A percentile compares a stretch with the other conserved stretches of the same genome.
Evolutionary conservation across 805 yeast species (phyloP).

Genomic region (Schizosaccharomyces osmophilus): DNA sequence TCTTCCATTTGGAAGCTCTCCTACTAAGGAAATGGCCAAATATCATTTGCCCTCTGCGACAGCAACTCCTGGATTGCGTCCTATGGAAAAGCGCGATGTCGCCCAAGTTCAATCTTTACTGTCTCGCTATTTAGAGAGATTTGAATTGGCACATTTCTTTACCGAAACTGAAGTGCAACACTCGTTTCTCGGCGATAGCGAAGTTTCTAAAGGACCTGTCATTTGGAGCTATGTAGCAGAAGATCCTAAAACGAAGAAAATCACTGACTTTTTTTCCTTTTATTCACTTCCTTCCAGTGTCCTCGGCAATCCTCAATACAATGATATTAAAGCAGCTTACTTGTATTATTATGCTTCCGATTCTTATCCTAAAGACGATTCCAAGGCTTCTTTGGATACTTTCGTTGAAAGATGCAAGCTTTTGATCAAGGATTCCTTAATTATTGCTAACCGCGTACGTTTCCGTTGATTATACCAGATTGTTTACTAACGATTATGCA

Average conservation of each 20-base stretch:
- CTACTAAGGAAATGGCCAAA: slow-evolving; percentile 37
- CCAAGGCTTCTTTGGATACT: slow-evolving; percentile 17
- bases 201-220: slow-evolving; percentile 25
- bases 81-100: slow-evolving; percentile 33
- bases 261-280: slow-evolving; percentile 77
- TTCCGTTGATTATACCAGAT: neutral
- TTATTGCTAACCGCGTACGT: slow-evolving; percentile 31
- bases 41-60: slow-evolving; percentile 32
- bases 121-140: slow-evolving; percentile 36
- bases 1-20: slow-evolving; percentile 47
- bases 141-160: slow-evolving; percentile 50
- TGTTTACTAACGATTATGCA: neutral
- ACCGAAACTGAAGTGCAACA: slow-evolving; percentile 46
- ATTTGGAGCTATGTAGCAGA: slow-evolving; percentile 58
- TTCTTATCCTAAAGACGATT: slow-evolving; percentile 17
- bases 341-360: slow-evolving; percentile 73
- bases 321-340: slow-evolving; percentile 63
- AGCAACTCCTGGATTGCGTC: slow-evolving; percentile 30
- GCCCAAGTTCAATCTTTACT: slow-evolving; percentile 38
- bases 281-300: slow-evolving; percentile 75
- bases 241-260: slow-evolving; percentile 22
- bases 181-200: slow-evolving; percentile 32
- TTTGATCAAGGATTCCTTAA: slow-evolving; percentile 49
- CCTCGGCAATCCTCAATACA: slow-evolving; percentile 30
- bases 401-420: slow-evolving; percentile 34